phyloP scores from a whole-genome alignment of 108 stramenopile species.

The Skeletonema potamos region DNA sequence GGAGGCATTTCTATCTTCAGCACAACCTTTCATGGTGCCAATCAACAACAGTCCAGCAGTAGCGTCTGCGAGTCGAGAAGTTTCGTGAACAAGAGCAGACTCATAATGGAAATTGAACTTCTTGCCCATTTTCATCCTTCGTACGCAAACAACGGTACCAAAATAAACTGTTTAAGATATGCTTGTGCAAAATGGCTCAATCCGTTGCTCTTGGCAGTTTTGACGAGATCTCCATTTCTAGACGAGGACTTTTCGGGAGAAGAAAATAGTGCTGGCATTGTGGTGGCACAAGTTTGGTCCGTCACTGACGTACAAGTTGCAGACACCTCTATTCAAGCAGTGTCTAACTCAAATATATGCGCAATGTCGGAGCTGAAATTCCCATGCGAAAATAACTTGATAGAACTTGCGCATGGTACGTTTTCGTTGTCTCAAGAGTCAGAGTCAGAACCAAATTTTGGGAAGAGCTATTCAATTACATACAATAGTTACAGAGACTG shows the following conservation, averaged over 20 bases:
- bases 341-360: conserved; percentile 4
- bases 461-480: conserved; percentile 21
- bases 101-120: background rate
- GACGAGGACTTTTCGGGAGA: conserved; percentile 7
- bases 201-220: conserved; percentile 16
- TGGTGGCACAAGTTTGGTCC: conserved; percentile 40
- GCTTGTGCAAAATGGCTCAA: conserved; percentile 38
- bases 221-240: conserved; percentile 32
- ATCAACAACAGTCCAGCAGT: background rate
- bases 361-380: conserved; percentile 36
- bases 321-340: background rate
- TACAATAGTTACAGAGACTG: conserved; percentile 30
- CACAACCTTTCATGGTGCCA: conserved; percentile 7
- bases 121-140: conserved; percentile 5
- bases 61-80: background rate
- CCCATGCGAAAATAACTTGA: conserved; percentile 19
- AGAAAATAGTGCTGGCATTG: conserved; percentile 1
- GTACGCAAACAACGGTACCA: background rate
- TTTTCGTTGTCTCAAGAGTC: conserved; percentile 14
- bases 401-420: conserved; percentile 20
- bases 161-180: conserved; percentile 7
- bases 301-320: conserved; percentile 6
- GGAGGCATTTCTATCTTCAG: conserved; percentile 30
- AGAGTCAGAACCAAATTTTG: conserved; percentile 1
- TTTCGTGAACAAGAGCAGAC: background rate